Evolutionary conservation across 768 basidiomycete genomes (phyloP).

Genomic region (Lentinula sp.): DNA sequence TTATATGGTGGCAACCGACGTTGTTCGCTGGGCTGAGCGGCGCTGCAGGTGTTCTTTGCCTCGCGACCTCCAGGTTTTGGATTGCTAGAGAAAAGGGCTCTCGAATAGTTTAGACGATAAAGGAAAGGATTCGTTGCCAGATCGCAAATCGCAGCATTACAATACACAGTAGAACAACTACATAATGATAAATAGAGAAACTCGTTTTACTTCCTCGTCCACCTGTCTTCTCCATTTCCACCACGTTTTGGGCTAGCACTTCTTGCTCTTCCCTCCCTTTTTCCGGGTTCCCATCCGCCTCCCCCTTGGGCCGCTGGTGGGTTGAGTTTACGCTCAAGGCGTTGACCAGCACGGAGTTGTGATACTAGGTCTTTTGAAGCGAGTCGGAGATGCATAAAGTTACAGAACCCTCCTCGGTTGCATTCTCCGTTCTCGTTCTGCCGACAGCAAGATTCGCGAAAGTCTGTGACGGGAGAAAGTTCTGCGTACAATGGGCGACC

Average conservation of each 20-base stretch:
- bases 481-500: constrained; percentile 96
- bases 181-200: not conserved
- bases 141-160: too few relatives aligned
- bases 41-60: not conserved
- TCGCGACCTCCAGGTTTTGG: constrained; percentile 3
- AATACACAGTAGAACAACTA: not conserved
- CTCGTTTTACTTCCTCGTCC: constrained; percentile 51
- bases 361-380: constrained; percentile 81
- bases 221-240: constrained; percentile 73
- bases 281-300: constrained; percentile 82
- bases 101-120: not conserved
- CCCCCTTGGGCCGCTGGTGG: constrained; percentile 57
- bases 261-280: constrained; percentile 36
- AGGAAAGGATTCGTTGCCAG: too few relatives aligned
- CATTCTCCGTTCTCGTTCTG: constrained; percentile 99
- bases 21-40: not conserved
- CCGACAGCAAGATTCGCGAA: constrained; percentile 96
- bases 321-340: constrained; percentile 73
- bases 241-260: constrained; percentile 69
- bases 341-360: constrained; percentile 75
- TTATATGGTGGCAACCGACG: constrained; percentile 1
- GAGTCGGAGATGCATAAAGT: constrained; percentile 95
- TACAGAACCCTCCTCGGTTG: constrained; percentile 97
- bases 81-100: not conserved
- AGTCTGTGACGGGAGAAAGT: constrained; percentile 96